Base-by-base conservation (phyloP, 2,329 filamentous ascomycete genomes). In the Fusarium fujikuroi region DNA sequence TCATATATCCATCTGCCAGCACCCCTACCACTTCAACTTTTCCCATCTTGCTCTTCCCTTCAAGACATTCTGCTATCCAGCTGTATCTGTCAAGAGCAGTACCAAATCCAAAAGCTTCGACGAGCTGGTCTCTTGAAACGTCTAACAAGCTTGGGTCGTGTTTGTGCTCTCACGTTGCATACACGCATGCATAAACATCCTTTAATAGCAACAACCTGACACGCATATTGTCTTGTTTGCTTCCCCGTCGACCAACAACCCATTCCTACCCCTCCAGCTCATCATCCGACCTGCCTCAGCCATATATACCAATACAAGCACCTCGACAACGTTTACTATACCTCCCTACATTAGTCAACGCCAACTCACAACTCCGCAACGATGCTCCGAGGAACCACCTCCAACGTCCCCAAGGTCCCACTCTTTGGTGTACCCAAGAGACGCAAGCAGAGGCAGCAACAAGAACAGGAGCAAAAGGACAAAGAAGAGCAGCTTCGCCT, bases 361-460 rank as follows among this genome's bases (percentile, higher is more conserved):
- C 30, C 50, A 66, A 49, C 36, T 25, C 23, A 25, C 37, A 66
- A 60, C 32, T 63, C 63, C 60, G 44, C 54, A 66, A 72, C 49
- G 62, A 74, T 72, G 63, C 67, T 75, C 60, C 73, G 63, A 77
- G 66, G 58, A 76, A 66, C 75, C 46, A 61, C 71, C 43, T 57
- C 60, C 46, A 65, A 74, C 66, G 66, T 52, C 28, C 63, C 69
- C 57, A 74, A 74, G 32, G 72, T 72, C n/a, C 63, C 75, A 43
- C 75, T 77, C 63, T 78, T 77, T 44, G 73, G 75, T 19, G 69
- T 76, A 39, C 73, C 70, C 57, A 78, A 76, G 75, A 75, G 76
- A 66, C 72, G 75, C 47, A 77, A 76, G 69, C 76, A 78, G 65
- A 75, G 49, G 40, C 66, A 76, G 62, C 69, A 74, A 46, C 63